These are phyloP conservation scores for Nannochloropsis limnetica DNA, from an alignment of 352 stramenopile species.

Conservation along the genomic window DNA sequence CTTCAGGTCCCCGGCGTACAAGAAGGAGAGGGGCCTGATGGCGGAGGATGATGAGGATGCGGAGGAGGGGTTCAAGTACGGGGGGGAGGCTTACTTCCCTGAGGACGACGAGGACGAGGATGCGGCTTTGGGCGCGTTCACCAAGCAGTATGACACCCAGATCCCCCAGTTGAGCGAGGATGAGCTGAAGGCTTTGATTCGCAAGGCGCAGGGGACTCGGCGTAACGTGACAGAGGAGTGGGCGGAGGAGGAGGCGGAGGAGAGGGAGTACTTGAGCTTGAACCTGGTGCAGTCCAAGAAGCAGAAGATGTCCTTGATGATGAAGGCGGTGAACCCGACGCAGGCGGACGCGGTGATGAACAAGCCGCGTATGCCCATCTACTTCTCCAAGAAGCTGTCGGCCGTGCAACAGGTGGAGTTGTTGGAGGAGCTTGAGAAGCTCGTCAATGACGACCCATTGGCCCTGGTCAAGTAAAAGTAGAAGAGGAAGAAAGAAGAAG, in stretches of 20 bases:
- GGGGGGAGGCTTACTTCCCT: not conserved
- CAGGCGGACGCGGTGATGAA: not conserved
- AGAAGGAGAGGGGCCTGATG: not conserved
- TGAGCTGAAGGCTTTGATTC: slow-evolving; percentile 31
- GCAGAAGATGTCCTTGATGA: not conserved
- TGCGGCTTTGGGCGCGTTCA: not conserved
- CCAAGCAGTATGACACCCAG: slow-evolving; percentile 1
- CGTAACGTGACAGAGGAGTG: not conserved
- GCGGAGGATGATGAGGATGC: not conserved
- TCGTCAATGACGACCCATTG: slow-evolving; percentile 17
- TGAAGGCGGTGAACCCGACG: not conserved
- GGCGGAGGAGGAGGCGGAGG: slow-evolving; percentile 17
- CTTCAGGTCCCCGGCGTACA: not conserved
- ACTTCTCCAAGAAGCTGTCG: slow-evolving; percentile 3
- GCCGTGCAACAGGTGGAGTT: slow-evolving; percentile 4
- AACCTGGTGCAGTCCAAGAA: slow-evolving; percentile 2
- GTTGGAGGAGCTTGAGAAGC: not conserved
- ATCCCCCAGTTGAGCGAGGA: slow-evolving; percentile 15
- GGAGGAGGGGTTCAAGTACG: slow-evolving; percentile 7
- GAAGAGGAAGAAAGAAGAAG: not conserved
- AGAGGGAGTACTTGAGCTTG: not conserved
- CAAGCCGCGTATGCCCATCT: slow-evolving; percentile 26
- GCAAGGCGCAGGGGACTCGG: not conserved
- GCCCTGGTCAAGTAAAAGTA: not conserved
- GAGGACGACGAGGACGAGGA: slow-evolving; percentile 7